phyloP scores from a whole-genome alignment of 1,284 basidiomycete species.

The Schizophyllum commune region DNA sequence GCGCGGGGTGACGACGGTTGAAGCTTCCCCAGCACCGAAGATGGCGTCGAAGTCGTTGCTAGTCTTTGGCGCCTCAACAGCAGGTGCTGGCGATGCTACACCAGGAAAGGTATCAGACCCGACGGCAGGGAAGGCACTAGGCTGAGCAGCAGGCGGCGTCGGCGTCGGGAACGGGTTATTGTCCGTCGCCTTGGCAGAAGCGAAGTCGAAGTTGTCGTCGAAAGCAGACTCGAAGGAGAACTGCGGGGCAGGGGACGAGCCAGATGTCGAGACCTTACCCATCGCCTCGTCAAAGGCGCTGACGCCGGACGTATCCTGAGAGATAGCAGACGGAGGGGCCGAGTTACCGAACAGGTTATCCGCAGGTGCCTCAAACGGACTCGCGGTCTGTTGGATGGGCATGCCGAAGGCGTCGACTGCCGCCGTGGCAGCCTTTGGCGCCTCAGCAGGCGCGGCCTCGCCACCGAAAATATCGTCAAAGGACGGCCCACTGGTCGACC shows the following conservation, averaged over 20 bases:
- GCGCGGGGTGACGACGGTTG: neutral
- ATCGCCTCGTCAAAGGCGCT: conserved; percentile 72
- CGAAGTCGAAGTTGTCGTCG: conserved; percentile 85
- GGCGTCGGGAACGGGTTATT: conserved; percentile 19
- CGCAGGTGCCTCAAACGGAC: conserved; percentile 23
- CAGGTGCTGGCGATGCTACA: conserved; percentile 5
- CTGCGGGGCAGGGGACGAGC: conserved; percentile 27
- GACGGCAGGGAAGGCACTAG: neutral
- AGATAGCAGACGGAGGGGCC: conserved; percentile 7
- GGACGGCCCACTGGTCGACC: conserved; percentile 22
- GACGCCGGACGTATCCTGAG: conserved; percentile 34
- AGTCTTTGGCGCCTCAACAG: conserved; percentile 5
- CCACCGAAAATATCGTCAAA: conserved; percentile 65
- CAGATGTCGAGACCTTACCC: conserved; percentile 40
- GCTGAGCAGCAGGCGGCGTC: conserved; percentile 9
- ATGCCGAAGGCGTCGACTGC: conserved; percentile 23
- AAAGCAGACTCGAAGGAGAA: conserved; percentile 69
- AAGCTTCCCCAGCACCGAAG: neutral
- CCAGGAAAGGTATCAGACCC: neutral
- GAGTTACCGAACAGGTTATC: conserved; percentile 3
- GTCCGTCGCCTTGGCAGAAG: conserved; percentile 36
- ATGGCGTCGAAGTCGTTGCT: conserved; percentile 3
- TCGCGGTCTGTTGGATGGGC: conserved; percentile 15
- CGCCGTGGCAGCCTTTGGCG: conserved; percentile 3
- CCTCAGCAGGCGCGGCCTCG: conserved; percentile 18